Base-by-base conservation (phyloP, 208 protist species). In the Endotrypanum monterogeii region DNA sequence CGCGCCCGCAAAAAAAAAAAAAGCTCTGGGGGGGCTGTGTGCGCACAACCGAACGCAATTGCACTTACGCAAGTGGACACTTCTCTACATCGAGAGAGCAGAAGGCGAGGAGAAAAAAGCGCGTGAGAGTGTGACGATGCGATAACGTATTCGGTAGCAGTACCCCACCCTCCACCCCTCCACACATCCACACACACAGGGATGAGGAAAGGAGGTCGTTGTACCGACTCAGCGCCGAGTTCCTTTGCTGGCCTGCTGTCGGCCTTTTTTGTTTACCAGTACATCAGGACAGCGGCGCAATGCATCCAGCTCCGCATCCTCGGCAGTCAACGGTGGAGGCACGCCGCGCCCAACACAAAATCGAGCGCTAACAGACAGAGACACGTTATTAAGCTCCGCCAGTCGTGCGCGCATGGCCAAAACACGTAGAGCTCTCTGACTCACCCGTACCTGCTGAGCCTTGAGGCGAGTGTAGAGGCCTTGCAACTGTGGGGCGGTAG, bases 321-420 rank as follows among this genome's bases (percentile, higher is more conserved):
- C 79, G 16, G 60, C 54, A 9, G 39, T 50, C 55, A 52, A n/a
- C 5, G 74, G 82, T 28, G 80, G 79, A 52, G 71, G 51, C 6
- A 66, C 70, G 18, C 87, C 87, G 20, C 87, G 74, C 1, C 87
- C 87, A n/a, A 91, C 50, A n/a, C 70, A 71, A 35, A 91, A 73
- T 32, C 76, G 78, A 35, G 72, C 68, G 60, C 86, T 76, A 11
- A 85, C 61, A 44, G 66, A 72, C n/a, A 83, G 65, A 58, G 58
- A 58, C 71, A 65, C 82, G 30, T 18, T 35, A 0, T 41, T 16
- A 46, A 86, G 39, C 68, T 86, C 79, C 20, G 14, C 41, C 37
- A 87, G 76, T 8, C 82, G 82, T 9, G 74, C 28, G 56, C 77
- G 71, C 28, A 86, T 51, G 23, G 76, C 82, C 55, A 84, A 50